These are phyloP conservation scores for Cystofilobasidium macerans DNA, from an alignment of 768 basidiomycete species.

Conservation along the genomic window DNA sequence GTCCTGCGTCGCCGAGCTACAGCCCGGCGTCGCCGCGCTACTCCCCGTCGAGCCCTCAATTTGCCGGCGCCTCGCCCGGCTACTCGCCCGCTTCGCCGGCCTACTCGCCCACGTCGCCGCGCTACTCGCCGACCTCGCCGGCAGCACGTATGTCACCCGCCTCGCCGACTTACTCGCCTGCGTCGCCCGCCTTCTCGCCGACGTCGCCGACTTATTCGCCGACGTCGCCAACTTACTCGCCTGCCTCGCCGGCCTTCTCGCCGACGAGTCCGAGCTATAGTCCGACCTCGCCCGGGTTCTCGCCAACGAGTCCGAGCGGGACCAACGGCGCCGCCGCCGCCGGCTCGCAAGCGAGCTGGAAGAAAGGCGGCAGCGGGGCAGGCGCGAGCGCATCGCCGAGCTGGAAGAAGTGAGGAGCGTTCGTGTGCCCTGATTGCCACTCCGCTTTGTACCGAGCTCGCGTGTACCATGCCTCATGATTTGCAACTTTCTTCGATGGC, in stretches of 20 bases:
- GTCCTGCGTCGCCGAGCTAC: constrained; percentile 45
- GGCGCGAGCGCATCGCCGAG: constrained; percentile 10
- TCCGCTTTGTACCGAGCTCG: background rate
- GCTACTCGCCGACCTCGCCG: constrained; percentile 35
- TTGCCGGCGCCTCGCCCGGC: constrained; percentile 36
- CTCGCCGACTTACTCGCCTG: constrained; percentile 52
- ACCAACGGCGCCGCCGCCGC: background rate
- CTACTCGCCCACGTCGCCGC: constrained; percentile 15
- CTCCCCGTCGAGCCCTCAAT: constrained; percentile 79
- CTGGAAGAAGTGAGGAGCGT: constrained; percentile 11
- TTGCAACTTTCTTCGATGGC: no score
- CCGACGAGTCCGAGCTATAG: constrained; percentile 12
- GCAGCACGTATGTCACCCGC: constrained; percentile 28
- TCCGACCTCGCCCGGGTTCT: constrained; percentile 76
- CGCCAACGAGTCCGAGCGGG: constrained; percentile 27
- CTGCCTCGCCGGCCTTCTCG: constrained; percentile 70
- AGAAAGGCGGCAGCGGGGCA: constrained; percentile 1
- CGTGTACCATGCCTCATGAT: no score
- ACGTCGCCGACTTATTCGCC: constrained; percentile 30
- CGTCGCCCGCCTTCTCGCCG: constrained; percentile 44
- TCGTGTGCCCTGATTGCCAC: background rate
- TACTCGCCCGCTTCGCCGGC: constrained; percentile 23
- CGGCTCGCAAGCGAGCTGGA: constrained; percentile 9
- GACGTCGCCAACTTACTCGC: constrained; percentile 47
- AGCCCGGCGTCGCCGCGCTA: constrained; percentile 27